Evolutionary conservation across 2,329 filamentous ascomycete species (phyloP).

Genomic region (Harringtonia aguacate): DNA sequence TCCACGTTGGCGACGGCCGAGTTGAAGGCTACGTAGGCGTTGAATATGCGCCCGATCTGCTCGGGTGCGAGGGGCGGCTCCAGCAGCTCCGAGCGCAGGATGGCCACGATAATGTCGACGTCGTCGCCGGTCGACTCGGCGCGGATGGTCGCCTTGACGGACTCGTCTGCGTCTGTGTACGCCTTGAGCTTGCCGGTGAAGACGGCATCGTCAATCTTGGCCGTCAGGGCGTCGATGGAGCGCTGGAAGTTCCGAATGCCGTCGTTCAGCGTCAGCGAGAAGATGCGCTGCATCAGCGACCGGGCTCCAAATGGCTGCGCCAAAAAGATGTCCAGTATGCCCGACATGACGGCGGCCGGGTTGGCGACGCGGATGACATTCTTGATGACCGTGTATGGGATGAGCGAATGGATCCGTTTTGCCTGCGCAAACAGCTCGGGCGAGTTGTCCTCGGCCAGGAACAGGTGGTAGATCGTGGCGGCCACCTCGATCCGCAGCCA

Average conservation of each 20-base stretch:
- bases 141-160: conserved; percentile 63
- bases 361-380: conserved; percentile 96
- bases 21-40: conserved; percentile 94
- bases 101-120: conserved; percentile 75
- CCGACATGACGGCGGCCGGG: conserved; percentile 93
- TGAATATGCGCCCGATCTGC: conserved; percentile 79
- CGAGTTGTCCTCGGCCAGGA: conserved; percentile 95
- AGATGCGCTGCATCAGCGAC: conserved; percentile 88
- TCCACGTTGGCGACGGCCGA: conserved; percentile 86
- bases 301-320: conserved; percentile 88
- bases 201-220: conserved; percentile 70
- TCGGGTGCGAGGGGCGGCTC: conserved; percentile 58
- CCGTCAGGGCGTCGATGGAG: conserved; percentile 66
- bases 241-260: conserved; percentile 80
- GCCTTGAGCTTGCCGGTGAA: conserved; percentile 72
- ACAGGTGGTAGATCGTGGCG: conserved; percentile 92
- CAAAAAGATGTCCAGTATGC: conserved; percentile 86
- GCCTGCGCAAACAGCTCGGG: conserved; percentile 91
- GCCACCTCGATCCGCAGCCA: conserved; percentile 97
- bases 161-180: conserved; percentile 67
- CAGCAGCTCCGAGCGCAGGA: conserved; percentile 70
- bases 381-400: conserved; percentile 88
- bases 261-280: conserved; percentile 82
- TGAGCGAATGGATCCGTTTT: conserved; percentile 86
- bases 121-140: conserved; percentile 62